Conservation (phyloP, 768 basidiomycete genomes). For the Boletales sp. region DNA sequence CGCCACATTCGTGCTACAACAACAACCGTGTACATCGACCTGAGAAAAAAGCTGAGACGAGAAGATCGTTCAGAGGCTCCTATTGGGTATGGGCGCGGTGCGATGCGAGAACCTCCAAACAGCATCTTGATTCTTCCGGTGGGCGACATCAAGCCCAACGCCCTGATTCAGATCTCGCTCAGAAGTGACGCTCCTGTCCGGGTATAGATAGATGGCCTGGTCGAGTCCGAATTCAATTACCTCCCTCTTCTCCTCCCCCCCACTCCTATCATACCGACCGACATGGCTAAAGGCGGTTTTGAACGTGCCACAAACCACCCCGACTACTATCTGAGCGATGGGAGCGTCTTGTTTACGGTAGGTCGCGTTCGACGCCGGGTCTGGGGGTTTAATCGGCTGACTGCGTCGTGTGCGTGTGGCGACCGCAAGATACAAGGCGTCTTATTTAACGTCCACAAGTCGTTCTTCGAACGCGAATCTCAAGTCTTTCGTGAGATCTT, state of each 20-base stretch:
- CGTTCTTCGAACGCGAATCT: constrained; percentile 60
- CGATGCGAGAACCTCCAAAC: constrained; percentile 9
- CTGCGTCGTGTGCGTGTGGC: neutral
- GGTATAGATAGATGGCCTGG: constrained; percentile 16
- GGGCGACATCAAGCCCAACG: neutral
- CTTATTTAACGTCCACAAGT: constrained; percentile 51
- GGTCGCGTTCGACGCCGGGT: neutral
- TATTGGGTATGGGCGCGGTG: neutral
- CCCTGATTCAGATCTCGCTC: constrained; percentile 16
- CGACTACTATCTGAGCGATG: constrained; percentile 12
- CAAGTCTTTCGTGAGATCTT: constrained; percentile 38
- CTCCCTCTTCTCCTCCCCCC: neutral
- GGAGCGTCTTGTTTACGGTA: constrained; percentile 14
- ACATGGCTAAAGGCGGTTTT: constrained; percentile 14
- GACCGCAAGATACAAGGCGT: constrained; percentile 44
- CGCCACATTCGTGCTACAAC: neutral
- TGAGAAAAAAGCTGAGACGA: constrained; percentile 1
- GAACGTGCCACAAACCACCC: constrained; percentile 3
- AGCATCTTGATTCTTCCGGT: neutral
- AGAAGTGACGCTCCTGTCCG: constrained; percentile 13
- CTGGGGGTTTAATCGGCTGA: constrained; percentile 4
- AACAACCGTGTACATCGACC: neutral
- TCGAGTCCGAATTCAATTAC: neutral
- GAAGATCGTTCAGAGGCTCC: neutral
- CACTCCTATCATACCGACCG: neutral